Percentiles rank a stretch among this genome's conserved stretches.
Conservation (phyloP, 2,329 filamentous ascomycete species). For the Coniochaeta sp. region DNA sequence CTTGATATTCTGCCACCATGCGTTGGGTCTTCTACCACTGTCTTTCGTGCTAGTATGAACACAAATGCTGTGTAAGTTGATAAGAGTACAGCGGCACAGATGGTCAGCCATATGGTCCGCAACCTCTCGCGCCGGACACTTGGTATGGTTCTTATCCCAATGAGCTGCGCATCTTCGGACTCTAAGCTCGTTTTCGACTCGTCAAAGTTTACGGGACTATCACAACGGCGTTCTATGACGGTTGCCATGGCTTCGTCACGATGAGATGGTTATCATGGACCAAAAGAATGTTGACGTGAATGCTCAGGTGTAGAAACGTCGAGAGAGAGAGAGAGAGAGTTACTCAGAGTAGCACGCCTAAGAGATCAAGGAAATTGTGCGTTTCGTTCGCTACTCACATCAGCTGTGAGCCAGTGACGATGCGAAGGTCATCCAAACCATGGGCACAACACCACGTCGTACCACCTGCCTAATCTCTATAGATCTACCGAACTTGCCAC, state of each 20-base stretch:
- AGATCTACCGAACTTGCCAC: no score
- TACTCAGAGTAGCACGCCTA: no score
- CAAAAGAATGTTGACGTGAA: no score
- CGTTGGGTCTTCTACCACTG: neutral
- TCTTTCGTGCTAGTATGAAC: neutral
- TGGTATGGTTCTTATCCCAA: neutral
- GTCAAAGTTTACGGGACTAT: neutral
- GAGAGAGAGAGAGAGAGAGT: no score
- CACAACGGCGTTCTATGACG: neutral
- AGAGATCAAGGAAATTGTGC: no score
- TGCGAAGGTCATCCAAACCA: no score
- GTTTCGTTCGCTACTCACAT: no score
- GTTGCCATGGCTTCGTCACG: neutral
- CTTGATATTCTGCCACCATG: neutral
- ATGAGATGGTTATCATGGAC: no score
- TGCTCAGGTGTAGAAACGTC: no score
- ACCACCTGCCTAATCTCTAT: no score
- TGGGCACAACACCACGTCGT: no score
- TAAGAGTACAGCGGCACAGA: neutral
- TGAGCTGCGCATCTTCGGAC: neutral
- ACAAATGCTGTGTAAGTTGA: neutral
- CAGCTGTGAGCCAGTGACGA: no score
- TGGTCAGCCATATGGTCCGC: neutral
- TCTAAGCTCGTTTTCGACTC: neutral
- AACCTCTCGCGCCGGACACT: neutral